Evolutionary conservation across 148 eudicot genomes (phyloP).

Genomic region (Rhododendron vialii): DNA sequence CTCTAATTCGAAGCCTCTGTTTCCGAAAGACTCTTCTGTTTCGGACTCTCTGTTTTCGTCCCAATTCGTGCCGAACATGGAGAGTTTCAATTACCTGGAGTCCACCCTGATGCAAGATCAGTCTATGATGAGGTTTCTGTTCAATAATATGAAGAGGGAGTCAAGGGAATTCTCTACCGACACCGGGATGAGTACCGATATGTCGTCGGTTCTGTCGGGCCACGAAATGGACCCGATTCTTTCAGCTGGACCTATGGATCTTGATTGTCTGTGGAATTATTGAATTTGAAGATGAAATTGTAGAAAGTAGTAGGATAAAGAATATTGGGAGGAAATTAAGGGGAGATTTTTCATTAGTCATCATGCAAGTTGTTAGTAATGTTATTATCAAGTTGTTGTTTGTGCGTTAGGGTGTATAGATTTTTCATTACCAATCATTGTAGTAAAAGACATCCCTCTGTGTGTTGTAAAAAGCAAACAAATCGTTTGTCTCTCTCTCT

Average conservation of each 20-base stretch:
- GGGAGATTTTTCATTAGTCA: not conserved
- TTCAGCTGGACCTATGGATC: slow-evolving; percentile 32
- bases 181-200: slow-evolving; percentile 9
- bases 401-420: not conserved
- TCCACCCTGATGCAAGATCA: slow-evolving; percentile 34
- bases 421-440: not conserved
- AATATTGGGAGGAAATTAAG: not conserved
- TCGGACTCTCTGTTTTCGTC: slow-evolving; percentile 5
- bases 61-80: slow-evolving; percentile 14
- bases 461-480: not conserved
- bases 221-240: slow-evolving; percentile 18
- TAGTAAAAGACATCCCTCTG: not conserved
- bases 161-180: slow-evolving; percentile 9
- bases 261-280: slow-evolving; percentile 48
- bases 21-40: slow-evolving; percentile 1
- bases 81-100: slow-evolving; percentile 20
- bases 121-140: slow-evolving; percentile 32
- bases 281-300: slow-evolving; percentile 12
- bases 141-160: slow-evolving; percentile 17
- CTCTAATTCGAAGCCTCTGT: slow-evolving; percentile 11
- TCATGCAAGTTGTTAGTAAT: not conserved
- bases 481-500: not conserved
- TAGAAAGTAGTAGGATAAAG: not conserved
- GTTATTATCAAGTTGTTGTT: not conserved
- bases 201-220: slow-evolving; percentile 10